Base-by-base conservation (phyloP, 768 basidiomycete species). In the Agrocybe praecox region DNA sequence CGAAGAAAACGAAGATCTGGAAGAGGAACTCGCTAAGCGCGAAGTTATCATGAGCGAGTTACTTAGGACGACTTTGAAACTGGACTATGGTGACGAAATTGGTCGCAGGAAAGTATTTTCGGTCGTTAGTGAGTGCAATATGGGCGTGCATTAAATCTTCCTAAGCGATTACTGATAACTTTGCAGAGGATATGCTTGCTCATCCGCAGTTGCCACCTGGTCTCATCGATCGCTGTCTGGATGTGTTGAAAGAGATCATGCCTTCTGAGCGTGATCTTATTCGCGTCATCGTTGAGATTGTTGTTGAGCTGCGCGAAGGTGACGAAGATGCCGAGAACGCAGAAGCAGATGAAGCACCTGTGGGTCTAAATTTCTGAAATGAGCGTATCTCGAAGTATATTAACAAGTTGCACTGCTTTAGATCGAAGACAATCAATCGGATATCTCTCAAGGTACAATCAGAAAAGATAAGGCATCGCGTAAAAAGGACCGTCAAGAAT, bases 11-110 rank as follows among this genome's bases (percentile, higher is more conserved):
- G 78, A 80, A n/a, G 69, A 72, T 49, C 73, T 76, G 24, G 84
- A 86, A 45, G 88, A 90, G 51, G 81, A 84, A 54, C 69, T 82
- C 17, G 77, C 84, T 4, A 86, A 87, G 63, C 76, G 76, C 23
- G 89, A 90, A 60, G 88, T 93, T 54, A 74, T 94, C 11, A 81
- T 97, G 46, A 80, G 86, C 2, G 94, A 98, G 68, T 76, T 98
- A 64, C 78, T 98, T 32, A 82, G 82, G 53, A 83, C 97, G 57
- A 89, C 92, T 0, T 79, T 92, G 26, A 88, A 88, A 61, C 75
- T 94, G 42, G 96, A 98, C 70, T 98, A 96, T 62, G 86, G 87
- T 22, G 96, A 99, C 70, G 96, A 98, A 69, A 94, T 96, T 65
- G 96, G 96, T 9, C 74, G 96, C 53, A 76, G 96, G 54, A 94